Percentiles rank a stretch among this genome's conserved stretches.
phyloP scores from a whole-genome alignment of 148 eudicot genomes.

The Talinum fruticosum region DNA sequence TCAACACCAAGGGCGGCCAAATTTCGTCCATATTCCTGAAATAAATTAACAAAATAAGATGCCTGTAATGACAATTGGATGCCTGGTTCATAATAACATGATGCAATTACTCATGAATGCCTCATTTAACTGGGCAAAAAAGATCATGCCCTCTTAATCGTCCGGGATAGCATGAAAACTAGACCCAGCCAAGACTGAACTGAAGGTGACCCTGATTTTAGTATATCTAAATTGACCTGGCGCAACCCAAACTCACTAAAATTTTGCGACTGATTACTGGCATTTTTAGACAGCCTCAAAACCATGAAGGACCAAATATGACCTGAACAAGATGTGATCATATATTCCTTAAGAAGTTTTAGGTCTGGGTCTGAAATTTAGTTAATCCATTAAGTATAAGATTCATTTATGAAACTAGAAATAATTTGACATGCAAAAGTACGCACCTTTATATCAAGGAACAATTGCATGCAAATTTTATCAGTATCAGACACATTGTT shows the following conservation, averaged over 20 bases:
- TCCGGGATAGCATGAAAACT: background rate
- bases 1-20: conserved; percentile 77
- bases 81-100: too few species aligned
- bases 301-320: background rate
- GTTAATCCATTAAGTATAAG: background rate
- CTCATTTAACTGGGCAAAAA: too few species aligned
- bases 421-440: background rate
- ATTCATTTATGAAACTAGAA: background rate
- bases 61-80: too few species aligned
- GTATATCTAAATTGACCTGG: background rate
- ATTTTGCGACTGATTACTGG: background rate
- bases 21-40: conserved; percentile 90
- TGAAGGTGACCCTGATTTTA: background rate
- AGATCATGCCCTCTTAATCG: background rate
- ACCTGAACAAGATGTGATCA: background rate
- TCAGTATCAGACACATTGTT: conserved; percentile 80
- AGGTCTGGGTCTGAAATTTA: background rate
- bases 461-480: conserved; percentile 85
- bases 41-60: background rate
- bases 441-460: conserved; percentile 91
- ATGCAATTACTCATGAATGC: background rate
- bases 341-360: background rate
- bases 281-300: background rate
- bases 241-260: background rate
- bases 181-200: background rate